Conservation (phyloP, 2,329 filamentous ascomycete species). For the Colletotrichum camelliae region DNA sequence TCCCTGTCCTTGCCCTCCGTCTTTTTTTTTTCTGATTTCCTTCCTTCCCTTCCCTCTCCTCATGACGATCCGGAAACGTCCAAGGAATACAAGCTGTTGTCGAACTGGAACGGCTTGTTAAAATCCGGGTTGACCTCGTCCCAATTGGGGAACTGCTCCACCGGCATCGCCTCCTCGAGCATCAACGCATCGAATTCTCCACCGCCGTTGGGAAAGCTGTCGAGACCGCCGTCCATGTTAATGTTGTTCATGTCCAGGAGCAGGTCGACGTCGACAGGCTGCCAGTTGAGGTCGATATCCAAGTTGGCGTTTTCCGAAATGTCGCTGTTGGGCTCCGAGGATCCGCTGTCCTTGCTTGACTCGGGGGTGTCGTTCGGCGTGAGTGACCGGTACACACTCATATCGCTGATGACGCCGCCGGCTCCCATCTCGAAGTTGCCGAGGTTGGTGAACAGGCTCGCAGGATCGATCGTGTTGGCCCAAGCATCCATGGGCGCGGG, state of each 20-base stretch:
- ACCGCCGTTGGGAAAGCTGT: constrained; percentile 16
- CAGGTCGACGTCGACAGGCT: constrained; percentile 51
- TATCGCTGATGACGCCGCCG: constrained; percentile 57
- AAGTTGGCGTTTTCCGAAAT: constrained; percentile 60
- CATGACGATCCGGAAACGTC: constrained; percentile 27
- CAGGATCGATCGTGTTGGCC: constrained; percentile 45
- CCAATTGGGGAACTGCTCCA: constrained; percentile 39
- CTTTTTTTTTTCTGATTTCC: neutral
- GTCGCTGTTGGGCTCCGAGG: constrained; percentile 67
- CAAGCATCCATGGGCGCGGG: constrained; percentile 31
- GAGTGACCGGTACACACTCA: constrained; percentile 57
- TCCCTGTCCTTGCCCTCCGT: neutral
- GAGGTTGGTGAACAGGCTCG: constrained; percentile 48
- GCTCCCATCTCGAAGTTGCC: constrained; percentile 44
- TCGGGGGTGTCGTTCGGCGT: constrained; percentile 70
- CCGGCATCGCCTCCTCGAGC: constrained; percentile 17
- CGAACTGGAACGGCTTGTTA: constrained; percentile 58
- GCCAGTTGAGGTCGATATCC: constrained; percentile 60
- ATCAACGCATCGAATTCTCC: constrained; percentile 27
- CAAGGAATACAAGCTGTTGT: constrained; percentile 45
- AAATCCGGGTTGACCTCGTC: constrained; percentile 58
- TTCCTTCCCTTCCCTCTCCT: neutral
- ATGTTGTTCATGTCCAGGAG: constrained; percentile 47
- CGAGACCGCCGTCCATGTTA: constrained; percentile 31
- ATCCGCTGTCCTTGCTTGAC: constrained; percentile 64